A percentile compares a stretch with the other conserved stretches of the same genome.
Evolutionary conservation across 192 early-diverging fungal species (phyloP).

Genomic region (Coemansia sp.): DNA sequence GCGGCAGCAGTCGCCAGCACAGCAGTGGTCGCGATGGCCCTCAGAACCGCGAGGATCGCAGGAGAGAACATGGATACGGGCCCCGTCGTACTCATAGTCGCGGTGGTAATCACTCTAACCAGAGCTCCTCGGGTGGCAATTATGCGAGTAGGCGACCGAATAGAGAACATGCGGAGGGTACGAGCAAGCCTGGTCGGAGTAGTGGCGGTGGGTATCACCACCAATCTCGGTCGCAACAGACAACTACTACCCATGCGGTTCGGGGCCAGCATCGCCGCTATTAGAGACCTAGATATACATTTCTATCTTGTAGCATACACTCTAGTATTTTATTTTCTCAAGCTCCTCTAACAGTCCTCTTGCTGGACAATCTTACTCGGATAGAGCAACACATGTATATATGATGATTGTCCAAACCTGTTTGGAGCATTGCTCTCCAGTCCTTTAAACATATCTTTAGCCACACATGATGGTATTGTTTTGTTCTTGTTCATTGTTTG

Average conservation of each 20-base stretch:
- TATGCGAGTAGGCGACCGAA: not conserved
- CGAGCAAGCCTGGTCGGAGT: not conserved
- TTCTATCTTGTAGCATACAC: not conserved
- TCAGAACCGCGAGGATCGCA: slow-evolving; percentile 14
- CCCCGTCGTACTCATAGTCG: not conserved
- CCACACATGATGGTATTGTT: too few species aligned
- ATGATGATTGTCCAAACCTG: too few species aligned
- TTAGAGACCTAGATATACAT: not conserved
- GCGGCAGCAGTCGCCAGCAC: not conserved
- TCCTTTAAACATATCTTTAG: too few species aligned
- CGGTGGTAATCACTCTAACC: not conserved
- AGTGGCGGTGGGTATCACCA: not conserved
- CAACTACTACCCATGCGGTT: not conserved
- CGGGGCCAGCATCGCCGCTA: slow-evolving; percentile 1
- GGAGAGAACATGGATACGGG: slow-evolving; percentile 10
- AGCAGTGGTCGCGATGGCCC: not conserved
- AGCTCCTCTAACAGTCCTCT: too few species aligned
- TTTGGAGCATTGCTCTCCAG: too few species aligned
- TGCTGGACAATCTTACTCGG: too few species aligned
- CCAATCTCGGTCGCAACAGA: not conserved
- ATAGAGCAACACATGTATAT: too few species aligned
- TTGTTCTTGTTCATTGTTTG: too few species aligned
- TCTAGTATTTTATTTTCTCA: too few species aligned
- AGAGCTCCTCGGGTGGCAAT: not conserved
- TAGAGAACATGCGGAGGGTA: not conserved